Evolutionary conservation across 768 basidiomycete species (phyloP).

Genomic region (Boletus rubroflammeus): DNA sequence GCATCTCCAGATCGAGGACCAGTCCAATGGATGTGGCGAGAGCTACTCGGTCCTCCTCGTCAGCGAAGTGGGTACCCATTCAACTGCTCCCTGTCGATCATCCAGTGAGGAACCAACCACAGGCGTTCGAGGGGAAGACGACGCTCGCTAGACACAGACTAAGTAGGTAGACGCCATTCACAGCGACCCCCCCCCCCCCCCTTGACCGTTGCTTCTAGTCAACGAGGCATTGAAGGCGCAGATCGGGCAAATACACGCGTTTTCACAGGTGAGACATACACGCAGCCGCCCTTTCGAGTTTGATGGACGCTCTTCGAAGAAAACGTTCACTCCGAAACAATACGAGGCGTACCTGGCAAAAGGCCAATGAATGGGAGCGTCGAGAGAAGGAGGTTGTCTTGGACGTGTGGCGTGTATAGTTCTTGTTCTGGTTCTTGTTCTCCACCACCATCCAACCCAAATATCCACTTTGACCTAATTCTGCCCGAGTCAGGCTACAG

Average conservation of each 20-base stretch:
- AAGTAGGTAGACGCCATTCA: slow-evolving; percentile 41
- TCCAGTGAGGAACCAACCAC: not conserved
- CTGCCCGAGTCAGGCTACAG: too few relatives aligned
- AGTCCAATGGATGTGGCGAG: slow-evolving; percentile 78
- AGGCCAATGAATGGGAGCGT: slow-evolving; percentile 4
- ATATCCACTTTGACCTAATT: not conserved
- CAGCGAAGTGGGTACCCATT: slow-evolving; percentile 53
- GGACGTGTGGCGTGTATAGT: too few relatives aligned
- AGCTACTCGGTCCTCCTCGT: slow-evolving; percentile 74
- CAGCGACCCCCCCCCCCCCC: not conserved
- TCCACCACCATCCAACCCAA: not conserved
- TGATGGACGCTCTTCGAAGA: slow-evolving; percentile 38
- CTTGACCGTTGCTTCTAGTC: slow-evolving; percentile 41
- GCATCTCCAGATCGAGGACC: slow-evolving; percentile 72
- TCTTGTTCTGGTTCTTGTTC: slow-evolving; percentile 12
- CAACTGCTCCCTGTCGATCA: not conserved
- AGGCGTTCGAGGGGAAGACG: slow-evolving; percentile 77
- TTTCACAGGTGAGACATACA: slow-evolving; percentile 64
- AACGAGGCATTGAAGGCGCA: slow-evolving; percentile 72
- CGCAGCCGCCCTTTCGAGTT: not conserved
- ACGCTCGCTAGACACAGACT: slow-evolving; percentile 74
- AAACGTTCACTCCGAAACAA: slow-evolving; percentile 70
- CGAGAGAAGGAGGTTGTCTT: not conserved
- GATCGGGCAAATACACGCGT: slow-evolving; percentile 81
- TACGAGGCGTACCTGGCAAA: slow-evolving; percentile 50